Percentiles rank a stretch among this genome's conserved stretches.
These are phyloP conservation scores for Rhodomyrtus tomentosa DNA, from an alignment of 345 rosid species.

Conservation along the genomic window DNA sequence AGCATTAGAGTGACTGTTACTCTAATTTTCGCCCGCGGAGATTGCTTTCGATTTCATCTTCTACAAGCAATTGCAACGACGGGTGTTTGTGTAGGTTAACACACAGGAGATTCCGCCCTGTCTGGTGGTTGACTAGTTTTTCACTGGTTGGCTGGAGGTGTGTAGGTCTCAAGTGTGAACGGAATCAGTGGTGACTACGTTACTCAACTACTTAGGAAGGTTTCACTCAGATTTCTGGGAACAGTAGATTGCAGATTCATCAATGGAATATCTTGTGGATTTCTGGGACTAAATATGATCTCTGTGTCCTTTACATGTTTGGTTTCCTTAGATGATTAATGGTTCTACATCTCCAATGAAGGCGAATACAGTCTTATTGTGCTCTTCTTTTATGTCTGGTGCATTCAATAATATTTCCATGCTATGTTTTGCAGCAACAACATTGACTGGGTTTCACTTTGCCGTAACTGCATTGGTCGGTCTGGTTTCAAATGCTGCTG, in stretches of 20 bases:
- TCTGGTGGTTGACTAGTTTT: background rate
- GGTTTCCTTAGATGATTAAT: background rate
- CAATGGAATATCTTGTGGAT: background rate
- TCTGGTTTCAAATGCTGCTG: conserved; percentile 75
- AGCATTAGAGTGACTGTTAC: background rate
- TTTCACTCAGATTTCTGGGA: background rate
- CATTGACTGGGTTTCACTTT: conserved; percentile 89
- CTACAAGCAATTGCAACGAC: background rate
- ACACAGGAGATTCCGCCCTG: background rate
- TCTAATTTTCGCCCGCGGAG: background rate
- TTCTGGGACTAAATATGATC: background rate
- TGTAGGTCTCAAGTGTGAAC: background rate
- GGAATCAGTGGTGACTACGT: background rate
- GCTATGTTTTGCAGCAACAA: conserved; percentile 45
- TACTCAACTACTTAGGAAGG: background rate
- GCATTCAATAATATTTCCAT: background rate
- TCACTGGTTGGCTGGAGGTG: background rate
- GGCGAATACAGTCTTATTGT: background rate
- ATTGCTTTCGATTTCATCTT: background rate
- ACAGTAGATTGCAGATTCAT: background rate
- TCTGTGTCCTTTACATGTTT: background rate
- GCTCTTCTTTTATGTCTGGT: background rate
- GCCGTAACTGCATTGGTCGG: conserved; percentile 81
- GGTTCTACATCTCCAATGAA: too few species aligned
- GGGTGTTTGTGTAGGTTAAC: background rate